Percentiles rank a stretch among this genome's conserved stretches.
phyloP scores from a whole-genome alignment of 805 yeast species.

The Yamadazyma nakazawae region DNA sequence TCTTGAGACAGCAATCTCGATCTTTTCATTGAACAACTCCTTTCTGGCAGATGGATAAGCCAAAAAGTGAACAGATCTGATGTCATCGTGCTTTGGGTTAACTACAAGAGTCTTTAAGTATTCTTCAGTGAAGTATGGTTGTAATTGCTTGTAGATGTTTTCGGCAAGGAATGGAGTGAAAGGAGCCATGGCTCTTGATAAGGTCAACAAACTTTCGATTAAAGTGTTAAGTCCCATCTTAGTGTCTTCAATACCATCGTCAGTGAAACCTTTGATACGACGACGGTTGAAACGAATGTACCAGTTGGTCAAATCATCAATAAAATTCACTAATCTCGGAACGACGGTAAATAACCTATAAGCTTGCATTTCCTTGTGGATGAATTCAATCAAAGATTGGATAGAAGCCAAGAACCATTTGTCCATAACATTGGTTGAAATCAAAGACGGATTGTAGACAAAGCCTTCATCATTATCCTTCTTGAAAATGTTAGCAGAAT shows the following conservation, averaged over 20 bases:
- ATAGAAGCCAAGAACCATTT: constrained; percentile 95
- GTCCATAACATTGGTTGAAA: constrained; percentile 91
- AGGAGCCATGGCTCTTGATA: constrained; percentile 97
- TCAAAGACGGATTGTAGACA: constrained; percentile 61
- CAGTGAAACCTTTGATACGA: constrained; percentile 85
- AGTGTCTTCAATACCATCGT: constrained; percentile 81
- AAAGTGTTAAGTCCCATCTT: constrained; percentile 83
- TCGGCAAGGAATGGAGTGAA: constrained; percentile 97
- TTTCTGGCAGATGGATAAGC: constrained; percentile 81
- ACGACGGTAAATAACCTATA: constrained; percentile 95
- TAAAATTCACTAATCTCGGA: constrained; percentile 81
- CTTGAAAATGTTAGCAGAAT: constrained; percentile 80
- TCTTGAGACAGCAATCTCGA: constrained; percentile 85
- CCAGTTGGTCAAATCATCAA: constrained; percentile 97
- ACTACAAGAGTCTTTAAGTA: constrained; percentile 44
- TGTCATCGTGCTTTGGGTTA: constrained; percentile 49
- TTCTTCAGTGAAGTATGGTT: constrained; percentile 56
- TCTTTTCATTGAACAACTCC: constrained; percentile 75
- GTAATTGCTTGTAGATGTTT: constrained; percentile 75
- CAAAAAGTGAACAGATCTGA: constrained; percentile 89
- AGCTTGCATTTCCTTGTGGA: constrained; percentile 84
- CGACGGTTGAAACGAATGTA: constrained; percentile 97
- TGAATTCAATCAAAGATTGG: constrained; percentile 82
- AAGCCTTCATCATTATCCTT: constrained; percentile 72
- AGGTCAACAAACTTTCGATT: constrained; percentile 83